Evolutionary conservation across 805 yeast genomes (phyloP).

Genomic region (Yamadazyma phyllophila): DNA sequence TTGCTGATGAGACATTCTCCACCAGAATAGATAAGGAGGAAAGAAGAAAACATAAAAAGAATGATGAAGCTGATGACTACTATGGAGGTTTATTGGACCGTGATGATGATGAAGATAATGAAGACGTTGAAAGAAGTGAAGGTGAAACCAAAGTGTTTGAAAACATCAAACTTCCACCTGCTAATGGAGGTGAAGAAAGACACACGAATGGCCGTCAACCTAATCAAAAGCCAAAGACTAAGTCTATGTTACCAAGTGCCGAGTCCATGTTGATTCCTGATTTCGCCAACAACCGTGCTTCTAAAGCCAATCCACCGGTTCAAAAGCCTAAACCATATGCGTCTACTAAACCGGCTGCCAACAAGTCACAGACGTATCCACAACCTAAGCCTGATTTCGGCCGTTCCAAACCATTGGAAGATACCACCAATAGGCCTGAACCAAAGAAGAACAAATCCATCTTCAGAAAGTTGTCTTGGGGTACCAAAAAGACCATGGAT

Average conservation of each 20-base stretch:
- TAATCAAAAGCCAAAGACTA: conserved; percentile 15
- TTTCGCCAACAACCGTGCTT: conserved; percentile 7
- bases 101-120: conserved; percentile 20
- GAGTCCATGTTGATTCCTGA: conserved; percentile 37
- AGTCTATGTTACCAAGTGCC: conserved; percentile 33
- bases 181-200: conserved; percentile 7
- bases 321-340: conserved; percentile 15
- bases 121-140: conserved; percentile 15
- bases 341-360: conserved; percentile 5
- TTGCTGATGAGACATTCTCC: conserved; percentile 41
- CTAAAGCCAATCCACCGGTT: conserved; percentile 19
- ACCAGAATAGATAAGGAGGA: conserved; percentile 28
- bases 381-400: conserved; percentile 18
- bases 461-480: conserved; percentile 54
- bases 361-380: conserved; percentile 11
- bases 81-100: conserved; percentile 16
- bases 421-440: conserved; percentile 29
- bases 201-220: background rate
- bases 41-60: conserved; percentile 14
- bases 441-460: conserved; percentile 36
- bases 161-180: conserved; percentile 48
- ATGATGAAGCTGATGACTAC: conserved; percentile 15
- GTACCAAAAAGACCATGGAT: conserved; percentile 40
- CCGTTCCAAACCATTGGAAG: conserved; percentile 32
- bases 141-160: conserved; percentile 37